Evolutionary conservation across 75 land plant species (phyloP).

Genomic region (Selaginella moellendorffii): DNA sequence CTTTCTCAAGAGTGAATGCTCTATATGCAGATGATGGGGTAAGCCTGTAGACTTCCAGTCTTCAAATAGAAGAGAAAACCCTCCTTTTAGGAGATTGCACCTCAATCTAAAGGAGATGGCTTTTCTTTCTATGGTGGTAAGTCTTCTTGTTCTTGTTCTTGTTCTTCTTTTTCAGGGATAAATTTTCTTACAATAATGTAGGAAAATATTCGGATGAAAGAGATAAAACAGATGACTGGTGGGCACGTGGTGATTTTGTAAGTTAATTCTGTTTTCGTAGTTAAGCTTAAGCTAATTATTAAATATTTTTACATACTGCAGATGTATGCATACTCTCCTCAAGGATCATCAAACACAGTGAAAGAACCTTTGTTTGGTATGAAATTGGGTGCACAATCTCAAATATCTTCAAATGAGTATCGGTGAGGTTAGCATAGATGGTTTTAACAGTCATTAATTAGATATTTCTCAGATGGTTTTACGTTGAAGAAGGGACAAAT

Average conservation of each 20-base stretch:
- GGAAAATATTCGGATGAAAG: background rate
- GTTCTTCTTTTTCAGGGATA: background rate
- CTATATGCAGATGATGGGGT: background rate
- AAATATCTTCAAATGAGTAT: conserved; percentile 47
- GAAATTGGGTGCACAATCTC: conserved; percentile 59
- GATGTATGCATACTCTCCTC: conserved; percentile 33
- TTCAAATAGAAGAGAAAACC: background rate
- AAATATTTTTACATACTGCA: too few relatives aligned
- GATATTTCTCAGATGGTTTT: conserved; percentile 61
- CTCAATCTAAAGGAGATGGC: conserved; percentile 63
- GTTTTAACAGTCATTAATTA: background rate
- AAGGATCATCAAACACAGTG: conserved; percentile 45
- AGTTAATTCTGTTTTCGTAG: too few relatives aligned
- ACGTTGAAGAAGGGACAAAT: conserved; percentile 57
- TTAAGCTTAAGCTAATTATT: too few relatives aligned
- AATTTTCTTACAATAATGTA: background rate
- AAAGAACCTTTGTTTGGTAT: conserved; percentile 91
- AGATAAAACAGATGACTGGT: conserved; percentile 1
- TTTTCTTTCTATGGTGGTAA: conserved; percentile 77
- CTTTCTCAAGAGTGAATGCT: background rate
- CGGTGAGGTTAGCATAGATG: conserved; percentile 26
- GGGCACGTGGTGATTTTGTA: background rate
- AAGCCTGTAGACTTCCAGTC: background rate
- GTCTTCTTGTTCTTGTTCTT: background rate
- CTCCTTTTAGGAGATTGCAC: conserved; percentile 23